These are phyloP conservation scores for Myxozyma monticola DNA, from an alignment of 805 yeast genomes.

Conservation along the genomic window DNA sequence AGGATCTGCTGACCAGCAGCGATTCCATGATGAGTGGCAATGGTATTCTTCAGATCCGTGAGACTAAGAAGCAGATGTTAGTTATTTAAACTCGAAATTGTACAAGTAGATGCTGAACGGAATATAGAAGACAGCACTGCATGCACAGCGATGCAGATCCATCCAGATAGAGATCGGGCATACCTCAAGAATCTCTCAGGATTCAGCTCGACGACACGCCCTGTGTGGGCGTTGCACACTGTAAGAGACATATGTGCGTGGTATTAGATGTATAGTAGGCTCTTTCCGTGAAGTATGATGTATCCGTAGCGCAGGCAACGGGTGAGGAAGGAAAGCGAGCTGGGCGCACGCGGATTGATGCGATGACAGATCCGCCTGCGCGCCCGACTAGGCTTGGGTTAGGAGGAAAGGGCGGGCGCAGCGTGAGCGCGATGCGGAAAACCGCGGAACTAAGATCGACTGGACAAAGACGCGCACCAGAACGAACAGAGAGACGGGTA, in stretches of 20 bases:
- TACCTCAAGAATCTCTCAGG: slow-evolving; percentile 21
- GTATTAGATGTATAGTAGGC: no score
- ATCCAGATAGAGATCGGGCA: neutral
- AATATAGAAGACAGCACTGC: no score
- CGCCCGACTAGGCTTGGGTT: slow-evolving; percentile 18
- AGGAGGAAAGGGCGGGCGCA: neutral
- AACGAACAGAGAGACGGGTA: no score
- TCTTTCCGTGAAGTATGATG: no score
- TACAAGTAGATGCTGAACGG: no score
- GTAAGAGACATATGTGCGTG: slow-evolving; percentile 13
- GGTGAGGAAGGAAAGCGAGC: slow-evolving; percentile 1
- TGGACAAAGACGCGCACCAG: no score
- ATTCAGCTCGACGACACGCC: slow-evolving; percentile 16
- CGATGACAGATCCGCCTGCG: slow-evolving; percentile 11
- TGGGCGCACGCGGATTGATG: slow-evolving; percentile 21
- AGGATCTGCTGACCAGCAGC: slow-evolving; percentile 23
- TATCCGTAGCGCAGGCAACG: no score
- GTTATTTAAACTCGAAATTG: neutral
- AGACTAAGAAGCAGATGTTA: slow-evolving; percentile 8
- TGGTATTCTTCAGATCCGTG: slow-evolving; percentile 21
- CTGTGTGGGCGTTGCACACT: slow-evolving; percentile 29
- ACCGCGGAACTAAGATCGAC: no score
- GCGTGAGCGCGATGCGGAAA: neutral
- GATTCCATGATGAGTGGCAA: slow-evolving; percentile 18
- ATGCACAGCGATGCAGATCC: neutral